A percentile compares a stretch with the other conserved stretches of the same genome.
Evolutionary conservation across 2,329 filamentous ascomycete genomes (phyloP).

Genomic region (Fusarium torulosum): DNA sequence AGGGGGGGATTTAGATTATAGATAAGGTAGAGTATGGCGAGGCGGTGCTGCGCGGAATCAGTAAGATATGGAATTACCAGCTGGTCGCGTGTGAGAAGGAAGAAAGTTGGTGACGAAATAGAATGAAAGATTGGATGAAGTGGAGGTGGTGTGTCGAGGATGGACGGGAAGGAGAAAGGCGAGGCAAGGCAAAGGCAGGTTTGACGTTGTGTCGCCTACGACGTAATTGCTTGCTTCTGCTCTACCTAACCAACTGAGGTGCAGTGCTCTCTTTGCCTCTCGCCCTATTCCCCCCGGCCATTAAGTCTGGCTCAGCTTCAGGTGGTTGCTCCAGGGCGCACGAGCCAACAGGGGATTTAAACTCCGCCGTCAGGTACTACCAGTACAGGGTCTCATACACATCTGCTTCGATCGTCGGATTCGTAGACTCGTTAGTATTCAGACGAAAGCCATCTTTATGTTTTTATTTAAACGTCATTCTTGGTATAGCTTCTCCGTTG

Average conservation of each 20-base stretch:
- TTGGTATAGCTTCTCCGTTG: neutral
- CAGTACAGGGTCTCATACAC: conserved; percentile 1
- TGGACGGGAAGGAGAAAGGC: conserved; percentile 30
- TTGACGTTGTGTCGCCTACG: conserved; percentile 34
- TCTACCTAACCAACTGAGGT: neutral
- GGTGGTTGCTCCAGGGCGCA: conserved; percentile 37
- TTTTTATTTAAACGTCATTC: conserved; percentile 7
- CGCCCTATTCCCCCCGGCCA: conserved; percentile 40
- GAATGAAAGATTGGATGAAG: conserved; percentile 23
- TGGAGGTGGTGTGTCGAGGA: conserved; percentile 23
- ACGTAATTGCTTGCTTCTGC: conserved; percentile 41
- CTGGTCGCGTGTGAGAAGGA: conserved; percentile 29
- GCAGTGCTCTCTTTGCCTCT: conserved; percentile 6
- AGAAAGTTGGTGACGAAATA: conserved; percentile 27
- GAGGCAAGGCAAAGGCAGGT: conserved; percentile 12
- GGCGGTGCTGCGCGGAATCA: conserved; percentile 16
- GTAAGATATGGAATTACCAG: conserved; percentile 11
- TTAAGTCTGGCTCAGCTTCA: conserved; percentile 31
- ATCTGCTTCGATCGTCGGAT: neutral
- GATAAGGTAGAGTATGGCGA: conserved; percentile 25
- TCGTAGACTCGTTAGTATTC: neutral
- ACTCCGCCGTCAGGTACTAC: conserved; percentile 14
- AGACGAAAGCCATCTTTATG: neutral
- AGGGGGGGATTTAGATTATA: conserved; percentile 27
- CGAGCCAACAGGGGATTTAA: conserved; percentile 35